Percentiles rank a stretch among this genome's conserved stretches.
phyloP scores from a whole-genome alignment of 257 asterid genomes.

The Solanum megistacrolobum region DNA sequence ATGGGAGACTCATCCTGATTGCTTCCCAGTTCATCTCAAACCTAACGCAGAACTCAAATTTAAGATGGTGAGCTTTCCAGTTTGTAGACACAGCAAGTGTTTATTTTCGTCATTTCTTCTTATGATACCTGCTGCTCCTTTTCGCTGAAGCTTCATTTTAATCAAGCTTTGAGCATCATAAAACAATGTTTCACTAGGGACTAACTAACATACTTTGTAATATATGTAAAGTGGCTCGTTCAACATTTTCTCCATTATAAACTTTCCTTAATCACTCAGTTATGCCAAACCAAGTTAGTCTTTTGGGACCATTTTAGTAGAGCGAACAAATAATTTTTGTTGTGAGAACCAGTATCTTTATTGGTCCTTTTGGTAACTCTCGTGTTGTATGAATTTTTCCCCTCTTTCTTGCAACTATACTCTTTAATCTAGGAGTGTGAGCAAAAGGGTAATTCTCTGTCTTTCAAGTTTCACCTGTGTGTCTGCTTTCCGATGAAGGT shows the following conservation, averaged over 20 bases:
- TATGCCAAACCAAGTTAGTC: neutral
- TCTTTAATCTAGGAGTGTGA: neutral
- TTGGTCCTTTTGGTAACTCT: neutral
- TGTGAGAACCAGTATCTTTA: neutral
- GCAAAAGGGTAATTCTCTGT: neutral
- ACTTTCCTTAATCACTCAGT: neutral
- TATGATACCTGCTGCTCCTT: neutral
- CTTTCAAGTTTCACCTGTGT: neutral
- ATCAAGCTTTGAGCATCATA: neutral
- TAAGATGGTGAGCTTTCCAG: conserved; percentile 34
- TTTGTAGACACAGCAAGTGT: neutral
- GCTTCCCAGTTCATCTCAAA: conserved; percentile 45
- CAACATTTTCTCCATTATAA: neutral
- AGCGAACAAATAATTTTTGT: neutral
- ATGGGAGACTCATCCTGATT: conserved; percentile 78
- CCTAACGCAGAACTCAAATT: conserved; percentile 45
- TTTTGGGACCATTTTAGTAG: neutral
- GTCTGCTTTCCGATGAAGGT: neutral
- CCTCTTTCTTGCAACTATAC: neutral
- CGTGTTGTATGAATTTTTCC: neutral
- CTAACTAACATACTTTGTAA: neutral
- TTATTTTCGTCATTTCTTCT: neutral
- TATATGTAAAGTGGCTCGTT: neutral
- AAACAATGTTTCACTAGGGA: neutral
- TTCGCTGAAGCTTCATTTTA: neutral